Evolutionary conservation across 208 protist species (phyloP).

Genomic region (Angomonas desouzai): DNA sequence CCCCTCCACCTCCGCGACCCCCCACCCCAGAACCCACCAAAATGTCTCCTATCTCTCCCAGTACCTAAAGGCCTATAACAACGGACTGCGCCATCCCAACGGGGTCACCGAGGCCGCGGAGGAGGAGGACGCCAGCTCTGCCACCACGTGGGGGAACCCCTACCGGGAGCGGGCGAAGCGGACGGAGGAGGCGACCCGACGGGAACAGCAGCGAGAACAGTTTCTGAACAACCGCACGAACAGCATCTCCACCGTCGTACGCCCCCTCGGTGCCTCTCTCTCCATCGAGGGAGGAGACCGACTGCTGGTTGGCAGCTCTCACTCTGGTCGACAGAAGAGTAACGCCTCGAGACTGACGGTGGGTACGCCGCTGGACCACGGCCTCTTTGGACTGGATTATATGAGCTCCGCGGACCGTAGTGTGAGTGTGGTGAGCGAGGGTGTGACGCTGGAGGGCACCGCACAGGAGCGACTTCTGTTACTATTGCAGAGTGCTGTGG

Average conservation of each 20-base stretch:
- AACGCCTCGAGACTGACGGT: background rate
- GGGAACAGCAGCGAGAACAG: slow-evolving; percentile 3
- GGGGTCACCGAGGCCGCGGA: slow-evolving; percentile 18
- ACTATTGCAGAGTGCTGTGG: slow-evolving; percentile 12
- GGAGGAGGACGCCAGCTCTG: slow-evolving; percentile 52
- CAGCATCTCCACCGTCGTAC: background rate
- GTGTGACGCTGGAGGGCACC: slow-evolving; percentile 9
- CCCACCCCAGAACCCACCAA: background rate
- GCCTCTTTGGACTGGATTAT: background rate
- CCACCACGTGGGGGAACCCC: slow-evolving; percentile 70
- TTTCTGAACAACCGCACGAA: background rate
- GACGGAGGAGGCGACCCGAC: slow-evolving; percentile 4
- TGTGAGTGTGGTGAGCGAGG: background rate
- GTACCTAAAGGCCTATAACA: slow-evolving; percentile 2
- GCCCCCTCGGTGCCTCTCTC: background rate
- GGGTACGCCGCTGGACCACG: background rate
- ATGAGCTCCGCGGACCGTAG: slow-evolving; percentile 6
- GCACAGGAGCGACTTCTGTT: slow-evolving; percentile 9
- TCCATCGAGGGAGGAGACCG: background rate
- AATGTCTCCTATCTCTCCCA: slow-evolving; percentile 1
- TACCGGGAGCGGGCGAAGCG: slow-evolving; percentile 35
- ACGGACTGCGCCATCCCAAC: background rate
- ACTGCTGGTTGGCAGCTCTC: background rate
- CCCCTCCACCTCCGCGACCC: background rate
- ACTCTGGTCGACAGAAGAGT: background rate